These are phyloP conservation scores for Colletotrichum falcatum DNA, from an alignment of 2,329 filamentous ascomycete species.

Conservation along the genomic window DNA sequence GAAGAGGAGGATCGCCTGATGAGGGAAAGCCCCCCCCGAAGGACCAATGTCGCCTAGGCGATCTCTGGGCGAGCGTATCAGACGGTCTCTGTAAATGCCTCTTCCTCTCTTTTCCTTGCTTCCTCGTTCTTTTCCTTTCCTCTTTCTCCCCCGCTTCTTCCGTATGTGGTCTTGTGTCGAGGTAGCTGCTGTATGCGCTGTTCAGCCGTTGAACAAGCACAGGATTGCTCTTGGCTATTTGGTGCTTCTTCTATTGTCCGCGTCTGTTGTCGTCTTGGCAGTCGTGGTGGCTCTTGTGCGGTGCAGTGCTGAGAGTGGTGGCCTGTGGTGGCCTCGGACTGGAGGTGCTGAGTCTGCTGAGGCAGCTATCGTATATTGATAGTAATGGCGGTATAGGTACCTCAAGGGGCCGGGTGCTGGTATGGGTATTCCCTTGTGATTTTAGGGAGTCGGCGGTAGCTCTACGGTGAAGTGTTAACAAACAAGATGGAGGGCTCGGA, in stretches of 20 bases:
- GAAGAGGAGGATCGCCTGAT: constrained; percentile 30
- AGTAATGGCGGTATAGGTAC: neutral
- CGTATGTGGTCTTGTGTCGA: neutral
- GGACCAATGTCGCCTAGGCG: constrained; percentile 22
- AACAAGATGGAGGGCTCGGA: neutral
- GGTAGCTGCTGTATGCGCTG: neutral
- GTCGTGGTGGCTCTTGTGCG: constrained; percentile 1
- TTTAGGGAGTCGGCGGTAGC: neutral
- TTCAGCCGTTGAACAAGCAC: neutral
- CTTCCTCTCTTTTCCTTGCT: neutral
- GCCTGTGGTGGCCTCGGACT: neutral
- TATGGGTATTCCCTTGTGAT: neutral
- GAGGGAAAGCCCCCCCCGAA: constrained; percentile 22
- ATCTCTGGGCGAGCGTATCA: constrained; percentile 22
- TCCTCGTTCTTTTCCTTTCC: neutral
- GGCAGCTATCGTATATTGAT: neutral
- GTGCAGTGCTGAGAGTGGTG: neutral
- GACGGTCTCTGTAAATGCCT: constrained; percentile 21
- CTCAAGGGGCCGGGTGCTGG: no score
- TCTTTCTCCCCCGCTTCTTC: neutral
- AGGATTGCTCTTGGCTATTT: no score
- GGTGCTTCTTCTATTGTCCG: neutral
- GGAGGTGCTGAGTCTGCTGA: neutral
- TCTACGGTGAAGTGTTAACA: neutral
- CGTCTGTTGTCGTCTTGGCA: neutral